A percentile compares a stretch with the other conserved stretches of the same genome.
Evolutionary conservation across 441 rosid genomes (phyloP).

Genomic region (Isatis lusitanica): DNA sequence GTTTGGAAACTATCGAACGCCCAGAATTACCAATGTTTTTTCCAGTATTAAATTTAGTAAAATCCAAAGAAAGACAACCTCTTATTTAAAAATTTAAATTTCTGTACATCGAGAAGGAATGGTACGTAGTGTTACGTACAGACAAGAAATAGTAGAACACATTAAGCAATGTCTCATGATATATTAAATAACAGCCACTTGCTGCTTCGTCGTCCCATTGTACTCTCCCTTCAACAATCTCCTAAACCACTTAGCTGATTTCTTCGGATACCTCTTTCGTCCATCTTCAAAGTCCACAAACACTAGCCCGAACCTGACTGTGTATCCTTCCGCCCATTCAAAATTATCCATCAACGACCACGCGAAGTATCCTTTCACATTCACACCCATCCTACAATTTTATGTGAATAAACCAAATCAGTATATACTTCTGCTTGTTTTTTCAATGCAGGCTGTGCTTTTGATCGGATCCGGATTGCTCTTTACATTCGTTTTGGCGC

Average conservation of each 20-base stretch:
- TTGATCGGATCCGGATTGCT: no score
- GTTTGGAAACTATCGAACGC: no score
- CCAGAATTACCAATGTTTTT: no score
- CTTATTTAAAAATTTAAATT: no score
- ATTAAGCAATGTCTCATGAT: neutral
- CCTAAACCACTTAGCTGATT: constrained; percentile 45
- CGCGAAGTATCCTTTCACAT: constrained; percentile 42
- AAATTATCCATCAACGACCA: constrained; percentile 44
- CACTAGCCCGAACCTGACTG: constrained; percentile 42
- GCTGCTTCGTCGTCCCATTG: constrained; percentile 7
- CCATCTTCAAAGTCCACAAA: constrained; percentile 42
- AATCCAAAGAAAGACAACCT: no score
- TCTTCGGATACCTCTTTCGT: constrained; percentile 40
- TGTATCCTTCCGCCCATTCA: constrained; percentile 42
- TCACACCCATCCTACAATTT: constrained; percentile 35
- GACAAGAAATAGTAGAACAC: neutral
- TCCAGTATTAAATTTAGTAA: no score
- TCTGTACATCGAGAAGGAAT: neutral
- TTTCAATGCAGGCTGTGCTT: no score
- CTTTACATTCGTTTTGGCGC: neutral
- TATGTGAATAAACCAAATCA: no score
- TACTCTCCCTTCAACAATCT: constrained; percentile 21
- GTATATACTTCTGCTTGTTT: no score
- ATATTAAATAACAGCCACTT: constrained; percentile 28
- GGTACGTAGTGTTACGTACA: neutral